Conservation (phyloP, 106 monocot genomes). For the Dendrobium huoshanense region DNA sequence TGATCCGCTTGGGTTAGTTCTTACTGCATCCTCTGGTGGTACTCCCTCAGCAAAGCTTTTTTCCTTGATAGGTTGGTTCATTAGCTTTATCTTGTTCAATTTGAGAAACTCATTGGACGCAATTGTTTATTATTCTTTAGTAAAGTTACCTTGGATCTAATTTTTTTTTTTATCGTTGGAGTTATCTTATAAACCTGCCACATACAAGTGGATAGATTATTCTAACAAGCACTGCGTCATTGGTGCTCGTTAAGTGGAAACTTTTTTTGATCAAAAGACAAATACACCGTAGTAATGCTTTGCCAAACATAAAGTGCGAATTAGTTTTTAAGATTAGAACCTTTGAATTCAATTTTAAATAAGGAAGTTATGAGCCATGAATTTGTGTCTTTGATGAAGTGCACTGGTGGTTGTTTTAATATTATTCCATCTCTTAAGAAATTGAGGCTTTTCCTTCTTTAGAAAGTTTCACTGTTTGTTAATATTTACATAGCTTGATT, state of each 20-base stretch:
- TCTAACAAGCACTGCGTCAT: neutral
- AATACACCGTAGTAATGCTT: neutral
- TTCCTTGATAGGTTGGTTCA: slow-evolving; percentile 58
- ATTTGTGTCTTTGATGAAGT: no score
- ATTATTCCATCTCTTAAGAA: no score
- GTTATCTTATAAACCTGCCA: neutral
- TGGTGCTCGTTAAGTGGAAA: neutral
- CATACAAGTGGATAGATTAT: neutral
- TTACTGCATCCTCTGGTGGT: slow-evolving; percentile 44
- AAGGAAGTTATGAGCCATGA: neutral
- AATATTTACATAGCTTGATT: neutral
- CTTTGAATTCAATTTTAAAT: neutral
- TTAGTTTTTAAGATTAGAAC: neutral
- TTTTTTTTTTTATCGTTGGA: neutral
- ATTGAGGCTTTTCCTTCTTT: no score
- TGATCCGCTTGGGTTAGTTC: slow-evolving; percentile 89
- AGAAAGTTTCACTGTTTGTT: neutral
- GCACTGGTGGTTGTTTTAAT: no score
- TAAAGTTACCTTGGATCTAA: neutral
- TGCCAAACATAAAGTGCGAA: neutral
- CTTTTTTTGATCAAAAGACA: neutral
- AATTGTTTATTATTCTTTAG: neutral
- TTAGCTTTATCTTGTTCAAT: neutral
- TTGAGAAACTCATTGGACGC: neutral
- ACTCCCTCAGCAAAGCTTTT: slow-evolving; percentile 72